A percentile compares a stretch with the other conserved stretches of the same genome.
Conservation (phyloP, 345 rosid genomes). For the Boechera stricta region DNA sequence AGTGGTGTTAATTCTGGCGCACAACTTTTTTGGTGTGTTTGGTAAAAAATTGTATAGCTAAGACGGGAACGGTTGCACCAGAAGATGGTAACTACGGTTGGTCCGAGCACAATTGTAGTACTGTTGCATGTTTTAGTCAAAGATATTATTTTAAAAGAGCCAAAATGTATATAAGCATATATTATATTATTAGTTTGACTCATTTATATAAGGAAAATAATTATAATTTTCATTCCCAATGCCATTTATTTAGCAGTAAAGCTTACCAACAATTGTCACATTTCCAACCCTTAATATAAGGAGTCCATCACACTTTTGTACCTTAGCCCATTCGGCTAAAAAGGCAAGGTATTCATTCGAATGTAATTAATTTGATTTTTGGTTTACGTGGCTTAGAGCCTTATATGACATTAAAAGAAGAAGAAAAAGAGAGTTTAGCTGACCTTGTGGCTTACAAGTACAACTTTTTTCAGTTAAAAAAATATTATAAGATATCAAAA, state of each 20-base stretch:
- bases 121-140: conserved; percentile 31
- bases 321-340: conserved; percentile 29
- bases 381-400: background rate
- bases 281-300: conserved; percentile 45
- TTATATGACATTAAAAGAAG: background rate
- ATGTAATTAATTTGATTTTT: conserved; percentile 1
- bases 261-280: conserved; percentile 35
- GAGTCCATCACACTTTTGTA: conserved; percentile 40
- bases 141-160: conserved; percentile 33
- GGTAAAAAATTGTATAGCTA: conserved; percentile 9
- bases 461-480: background rate
- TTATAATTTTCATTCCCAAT: conserved; percentile 44
- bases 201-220: conserved; percentile 18
- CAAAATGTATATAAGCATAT: conserved; percentile 8
- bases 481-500: background rate
- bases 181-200: conserved; percentile 38
- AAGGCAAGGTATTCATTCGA: background rate
- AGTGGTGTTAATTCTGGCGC: background rate
- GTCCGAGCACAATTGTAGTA: conserved; percentile 17
- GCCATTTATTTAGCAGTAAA: conserved; percentile 42
- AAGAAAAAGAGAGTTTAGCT: background rate
- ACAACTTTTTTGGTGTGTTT: conserved; percentile 15
- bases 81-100: conserved; percentile 12
- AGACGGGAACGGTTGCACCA: background rate
- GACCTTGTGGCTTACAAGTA: background rate